Conservation (phyloP, 2,329 filamentous ascomycete species). For the Hypoxylon sp. region DNA sequence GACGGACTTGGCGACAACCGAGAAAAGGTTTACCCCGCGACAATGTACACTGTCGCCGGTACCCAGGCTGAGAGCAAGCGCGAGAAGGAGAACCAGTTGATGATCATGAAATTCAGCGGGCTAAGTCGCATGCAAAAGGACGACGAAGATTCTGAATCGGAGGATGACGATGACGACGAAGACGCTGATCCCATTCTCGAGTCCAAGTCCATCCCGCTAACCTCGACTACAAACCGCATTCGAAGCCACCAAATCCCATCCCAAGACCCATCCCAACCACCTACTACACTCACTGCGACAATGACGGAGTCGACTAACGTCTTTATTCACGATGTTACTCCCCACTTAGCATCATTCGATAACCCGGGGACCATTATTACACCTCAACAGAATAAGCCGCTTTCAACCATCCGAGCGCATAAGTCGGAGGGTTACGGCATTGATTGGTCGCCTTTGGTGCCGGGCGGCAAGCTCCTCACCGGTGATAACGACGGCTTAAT, state of each 20-base stretch:
- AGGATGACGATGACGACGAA: slow-evolving; percentile 81
- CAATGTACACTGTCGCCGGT: slow-evolving; percentile 93
- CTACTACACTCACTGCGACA: slow-evolving; percentile 86
- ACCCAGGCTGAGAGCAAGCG: slow-evolving; percentile 87
- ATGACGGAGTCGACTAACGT: slow-evolving; percentile 94
- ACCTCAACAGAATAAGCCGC: slow-evolving; percentile 87
- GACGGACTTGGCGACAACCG: slow-evolving; percentile 90
- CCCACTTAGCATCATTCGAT: slow-evolving; percentile 91
- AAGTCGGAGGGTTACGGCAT: slow-evolving; percentile 94
- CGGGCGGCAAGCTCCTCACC: slow-evolving; percentile 87
- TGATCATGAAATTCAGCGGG: slow-evolving; percentile 97
- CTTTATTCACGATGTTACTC: slow-evolving; percentile 93
- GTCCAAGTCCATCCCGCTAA: slow-evolving; percentile 88
- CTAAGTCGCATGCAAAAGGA: slow-evolving; percentile 87
- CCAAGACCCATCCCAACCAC: slow-evolving; percentile 77
- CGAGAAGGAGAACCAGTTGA: slow-evolving; percentile 89
- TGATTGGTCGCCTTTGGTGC: slow-evolving; percentile 91
- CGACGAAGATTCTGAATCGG: slow-evolving; percentile 75
- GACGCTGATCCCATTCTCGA: slow-evolving; percentile 91
- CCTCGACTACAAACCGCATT: slow-evolving; percentile 93
- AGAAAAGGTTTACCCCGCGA: slow-evolving; percentile 88
- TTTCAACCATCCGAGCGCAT: slow-evolving; percentile 90
- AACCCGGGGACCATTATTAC: slow-evolving; percentile 85
- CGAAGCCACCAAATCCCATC: slow-evolving; percentile 85
- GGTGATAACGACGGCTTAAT: slow-evolving; percentile 93